Conservation (phyloP, 2,329 filamentous ascomycete genomes). For the Colletotrichum somersetense region DNA sequence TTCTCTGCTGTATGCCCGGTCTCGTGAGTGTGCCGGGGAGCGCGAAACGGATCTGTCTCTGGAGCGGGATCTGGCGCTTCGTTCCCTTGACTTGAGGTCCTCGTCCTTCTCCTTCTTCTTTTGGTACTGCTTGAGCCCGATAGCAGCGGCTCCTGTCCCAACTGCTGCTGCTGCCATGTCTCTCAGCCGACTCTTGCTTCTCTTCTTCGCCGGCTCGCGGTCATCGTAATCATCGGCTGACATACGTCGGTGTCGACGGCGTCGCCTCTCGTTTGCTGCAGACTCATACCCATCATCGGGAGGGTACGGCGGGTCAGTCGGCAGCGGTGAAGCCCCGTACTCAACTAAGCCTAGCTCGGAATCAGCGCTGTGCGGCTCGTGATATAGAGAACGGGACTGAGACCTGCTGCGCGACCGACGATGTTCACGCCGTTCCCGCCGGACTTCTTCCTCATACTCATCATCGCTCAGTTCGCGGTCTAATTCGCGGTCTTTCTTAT, state of each 20-base stretch:
- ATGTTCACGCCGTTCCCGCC: slow-evolving; percentile 38
- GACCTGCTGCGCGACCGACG: slow-evolving; percentile 63
- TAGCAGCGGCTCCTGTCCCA: slow-evolving; percentile 70
- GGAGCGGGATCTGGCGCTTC: slow-evolving; percentile 30
- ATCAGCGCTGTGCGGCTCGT: slow-evolving; percentile 68
- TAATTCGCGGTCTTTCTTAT: slow-evolving; percentile 67
- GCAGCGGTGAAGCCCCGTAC: slow-evolving; percentile 71
- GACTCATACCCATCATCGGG: slow-evolving; percentile 59
- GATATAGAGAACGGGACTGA: slow-evolving; percentile 62
- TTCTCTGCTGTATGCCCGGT: slow-evolving; percentile 42
- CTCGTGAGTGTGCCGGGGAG: slow-evolving; percentile 20
- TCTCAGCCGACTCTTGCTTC: slow-evolving; percentile 67
- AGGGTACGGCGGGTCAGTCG: slow-evolving; percentile 53
- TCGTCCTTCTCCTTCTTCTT: slow-evolving; percentile 60
- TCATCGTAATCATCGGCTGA: slow-evolving; percentile 51
- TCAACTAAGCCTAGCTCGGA: slow-evolving; percentile 77
- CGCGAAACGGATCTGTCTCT: slow-evolving; percentile 33
- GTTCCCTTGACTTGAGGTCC: slow-evolving; percentile 40
- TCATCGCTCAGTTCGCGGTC: slow-evolving; percentile 53
- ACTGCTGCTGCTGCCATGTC: slow-evolving; percentile 67
- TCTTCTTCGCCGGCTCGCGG: slow-evolving; percentile 56
- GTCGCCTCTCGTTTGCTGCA: slow-evolving; percentile 59
- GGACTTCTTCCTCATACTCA: slow-evolving; percentile 44
- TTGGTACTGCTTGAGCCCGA: slow-evolving; percentile 72
- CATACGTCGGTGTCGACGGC: slow-evolving; percentile 54